Percentiles rank a stretch among this genome's conserved stretches.
phyloP scores from a whole-genome alignment of 345 rosid species.

The Ceriops zippeliana region DNA sequence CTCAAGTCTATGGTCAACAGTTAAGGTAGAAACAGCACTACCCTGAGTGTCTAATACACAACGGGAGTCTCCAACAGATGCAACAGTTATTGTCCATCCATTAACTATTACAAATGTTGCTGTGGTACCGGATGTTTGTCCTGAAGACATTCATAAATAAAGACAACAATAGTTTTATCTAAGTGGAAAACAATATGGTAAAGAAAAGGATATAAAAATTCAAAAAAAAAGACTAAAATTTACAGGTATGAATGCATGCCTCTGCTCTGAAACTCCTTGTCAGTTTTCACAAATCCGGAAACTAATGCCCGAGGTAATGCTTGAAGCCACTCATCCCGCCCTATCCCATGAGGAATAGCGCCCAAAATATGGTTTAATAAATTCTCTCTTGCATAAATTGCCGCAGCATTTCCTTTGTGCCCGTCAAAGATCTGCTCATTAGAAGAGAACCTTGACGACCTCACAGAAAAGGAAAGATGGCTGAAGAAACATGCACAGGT shows the following conservation, averaged over 20 bases:
- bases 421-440: conserved; percentile 81
- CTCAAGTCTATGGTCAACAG: conserved; percentile 89
- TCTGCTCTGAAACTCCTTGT: conserved; percentile 89
- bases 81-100: conserved; percentile 91
- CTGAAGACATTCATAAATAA: conserved; percentile 34
- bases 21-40: conserved; percentile 59
- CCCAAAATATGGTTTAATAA: conserved; percentile 59
- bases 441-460: conserved; percentile 6
- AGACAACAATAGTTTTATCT: conserved; percentile 14
- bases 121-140: conserved; percentile 91
- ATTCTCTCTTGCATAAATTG: conserved; percentile 72
- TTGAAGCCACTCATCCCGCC: conserved; percentile 85
- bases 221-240: background rate
- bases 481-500: conserved; percentile 8
- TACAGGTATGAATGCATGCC: conserved; percentile 31
- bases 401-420: conserved; percentile 91
- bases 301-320: conserved; percentile 86
- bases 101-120: conserved; percentile 87
- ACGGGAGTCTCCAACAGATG: conserved; percentile 92
- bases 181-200: background rate
- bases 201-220: background rate
- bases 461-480: conserved; percentile 6
- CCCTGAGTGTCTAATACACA: conserved; percentile 78
- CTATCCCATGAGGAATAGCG: conserved; percentile 71
- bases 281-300: conserved; percentile 90